phyloP scores from a whole-genome alignment of 345 rosid species.

The Syzygium oleosum region DNA sequence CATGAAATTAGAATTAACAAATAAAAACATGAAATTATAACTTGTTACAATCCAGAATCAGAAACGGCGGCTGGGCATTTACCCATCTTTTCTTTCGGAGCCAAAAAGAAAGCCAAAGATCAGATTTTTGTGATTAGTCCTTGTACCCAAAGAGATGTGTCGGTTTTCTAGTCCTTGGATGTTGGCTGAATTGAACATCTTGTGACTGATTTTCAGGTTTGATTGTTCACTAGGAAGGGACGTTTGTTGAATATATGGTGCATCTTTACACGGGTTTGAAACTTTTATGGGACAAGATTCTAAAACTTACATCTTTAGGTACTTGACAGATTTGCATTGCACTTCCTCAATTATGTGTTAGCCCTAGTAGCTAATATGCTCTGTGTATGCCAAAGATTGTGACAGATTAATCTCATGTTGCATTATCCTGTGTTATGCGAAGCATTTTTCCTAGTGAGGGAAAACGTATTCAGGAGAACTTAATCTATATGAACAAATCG shows the following conservation, averaged over 20 bases:
- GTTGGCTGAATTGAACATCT: neutral
- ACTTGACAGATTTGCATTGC: neutral
- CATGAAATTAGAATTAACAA: neutral
- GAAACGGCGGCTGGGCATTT: neutral
- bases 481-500: neutral
- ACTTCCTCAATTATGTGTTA: neutral
- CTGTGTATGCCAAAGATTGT: neutral
- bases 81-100: neutral
- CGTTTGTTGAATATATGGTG: neutral
- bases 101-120: neutral
- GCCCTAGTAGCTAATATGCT: neutral
- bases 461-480: neutral
- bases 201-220: neutral
- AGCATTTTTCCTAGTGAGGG: neutral
- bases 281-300: neutral
- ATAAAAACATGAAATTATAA: too few relatives aligned
- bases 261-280: neutral
- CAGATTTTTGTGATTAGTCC: neutral
- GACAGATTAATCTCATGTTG: neutral
- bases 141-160: too few relatives aligned
- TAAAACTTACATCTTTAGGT: neutral
- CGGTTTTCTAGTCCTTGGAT: too few relatives aligned
- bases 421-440: neutral
- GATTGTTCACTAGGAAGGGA: neutral
- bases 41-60: neutral